Percentiles rank a stretch among this genome's conserved stretches.
These are phyloP conservation scores for Myrica gale DNA, from an alignment of 306 rosid genomes.

Conservation along the genomic window DNA sequence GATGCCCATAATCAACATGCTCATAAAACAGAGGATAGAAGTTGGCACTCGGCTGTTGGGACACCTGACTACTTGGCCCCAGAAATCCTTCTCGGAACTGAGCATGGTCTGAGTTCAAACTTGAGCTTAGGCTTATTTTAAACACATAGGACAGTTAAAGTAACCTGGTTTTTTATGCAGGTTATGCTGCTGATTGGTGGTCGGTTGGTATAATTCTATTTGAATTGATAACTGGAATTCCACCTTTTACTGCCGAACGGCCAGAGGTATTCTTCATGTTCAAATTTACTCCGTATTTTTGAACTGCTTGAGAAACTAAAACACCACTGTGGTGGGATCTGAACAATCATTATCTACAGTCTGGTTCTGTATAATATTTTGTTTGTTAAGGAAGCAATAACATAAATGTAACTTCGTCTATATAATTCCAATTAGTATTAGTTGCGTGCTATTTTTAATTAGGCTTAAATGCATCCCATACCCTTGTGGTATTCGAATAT, in stretches of 20 bases:
- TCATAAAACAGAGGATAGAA: not conserved
- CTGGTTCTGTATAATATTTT: not conserved
- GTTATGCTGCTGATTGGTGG: conserved; percentile 20
- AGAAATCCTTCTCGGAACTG: conserved; percentile 18
- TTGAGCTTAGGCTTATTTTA: not conserved
- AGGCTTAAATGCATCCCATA: too few species aligned
- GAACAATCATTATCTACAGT: not conserved
- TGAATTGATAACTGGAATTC: conserved; percentile 14
- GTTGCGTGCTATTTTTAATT: not conserved
- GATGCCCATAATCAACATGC: conserved; percentile 7
- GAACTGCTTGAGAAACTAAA: not conserved
- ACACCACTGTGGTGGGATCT: not conserved
- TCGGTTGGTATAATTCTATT: conserved; percentile 12
- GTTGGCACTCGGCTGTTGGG: conserved; percentile 5
- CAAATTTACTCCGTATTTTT: not conserved
- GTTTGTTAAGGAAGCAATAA: too few species aligned
- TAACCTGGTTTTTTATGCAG: not conserved
- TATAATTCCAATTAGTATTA: too few species aligned
- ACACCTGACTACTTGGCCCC: conserved; percentile 19
- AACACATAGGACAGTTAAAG: conserved; percentile 7
- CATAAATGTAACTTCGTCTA: too few species aligned
- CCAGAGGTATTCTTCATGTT: not conserved
- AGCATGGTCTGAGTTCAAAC: conserved; percentile 8
- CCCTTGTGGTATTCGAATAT: too few species aligned
- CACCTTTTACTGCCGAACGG: conserved; percentile 7